Conservation (phyloP, 495 filamentous ascomycete species). For the Durotheca rogersii region DNA sequence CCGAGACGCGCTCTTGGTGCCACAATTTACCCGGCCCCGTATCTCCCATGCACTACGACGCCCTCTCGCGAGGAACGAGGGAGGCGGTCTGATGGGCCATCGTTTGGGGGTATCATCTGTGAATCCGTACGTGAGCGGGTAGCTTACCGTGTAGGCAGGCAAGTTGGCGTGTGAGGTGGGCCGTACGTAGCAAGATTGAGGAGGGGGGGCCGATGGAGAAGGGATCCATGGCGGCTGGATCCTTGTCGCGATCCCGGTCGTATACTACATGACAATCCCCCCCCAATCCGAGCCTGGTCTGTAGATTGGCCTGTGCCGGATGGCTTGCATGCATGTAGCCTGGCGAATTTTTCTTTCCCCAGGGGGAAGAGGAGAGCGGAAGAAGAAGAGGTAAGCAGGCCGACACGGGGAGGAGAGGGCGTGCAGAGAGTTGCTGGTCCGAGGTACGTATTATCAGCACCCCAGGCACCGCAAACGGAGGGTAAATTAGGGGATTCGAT, state of each 20-base stretch:
- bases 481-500: no score
- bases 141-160: constrained; percentile 2
- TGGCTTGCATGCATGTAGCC: constrained; percentile 22
- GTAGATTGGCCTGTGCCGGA: constrained; percentile 19
- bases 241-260: constrained; percentile 12
- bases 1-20: constrained; percentile 18
- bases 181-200: background rate
- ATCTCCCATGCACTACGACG: constrained; percentile 26
- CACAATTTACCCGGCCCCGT: constrained; percentile 29
- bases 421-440: no score
- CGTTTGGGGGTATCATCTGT: constrained; percentile 13
- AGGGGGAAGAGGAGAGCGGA: constrained; percentile 29
- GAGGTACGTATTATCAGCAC: no score
- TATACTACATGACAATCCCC: constrained; percentile 17
- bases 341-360: constrained; percentile 24
- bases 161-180: constrained; percentile 1
- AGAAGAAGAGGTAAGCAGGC: background rate
- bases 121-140: constrained; percentile 8
- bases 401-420: no score
- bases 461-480: constrained; percentile 19
- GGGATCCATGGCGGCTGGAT: constrained; percentile 23
- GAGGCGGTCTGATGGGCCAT: constrained; percentile 19
- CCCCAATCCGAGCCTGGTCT: constrained; percentile 12
- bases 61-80: constrained; percentile 1
- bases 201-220: constrained; percentile 2